Conservation (phyloP, 2,329 filamentous ascomycete species). For the Cladosporium sp. region DNA sequence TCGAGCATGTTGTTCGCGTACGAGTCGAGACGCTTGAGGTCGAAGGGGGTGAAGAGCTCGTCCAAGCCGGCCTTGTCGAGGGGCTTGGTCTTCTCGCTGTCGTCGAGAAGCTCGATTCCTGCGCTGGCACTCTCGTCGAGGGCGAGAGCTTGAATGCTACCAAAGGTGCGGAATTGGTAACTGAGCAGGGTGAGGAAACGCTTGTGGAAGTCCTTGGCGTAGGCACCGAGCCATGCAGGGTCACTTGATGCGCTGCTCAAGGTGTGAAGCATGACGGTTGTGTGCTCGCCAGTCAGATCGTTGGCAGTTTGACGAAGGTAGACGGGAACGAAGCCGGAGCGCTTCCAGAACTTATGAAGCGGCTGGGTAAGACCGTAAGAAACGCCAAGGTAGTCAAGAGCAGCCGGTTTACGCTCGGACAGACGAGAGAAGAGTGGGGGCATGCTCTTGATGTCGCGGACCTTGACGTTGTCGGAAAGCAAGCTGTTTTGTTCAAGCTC, state of each 20-base stretch:
- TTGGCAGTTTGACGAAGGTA: constrained; percentile 95
- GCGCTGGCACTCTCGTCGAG: constrained; percentile 80
- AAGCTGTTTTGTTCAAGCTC: constrained; percentile 73
- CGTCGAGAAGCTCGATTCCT: constrained; percentile 61
- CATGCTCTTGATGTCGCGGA: constrained; percentile 86
- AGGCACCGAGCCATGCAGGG: constrained; percentile 80
- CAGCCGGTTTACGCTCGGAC: constrained; percentile 71
- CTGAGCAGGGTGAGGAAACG: constrained; percentile 87
- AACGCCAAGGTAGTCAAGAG: constrained; percentile 89
- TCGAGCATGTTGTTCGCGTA: constrained; percentile 97
- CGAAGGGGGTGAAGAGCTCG: constrained; percentile 75
- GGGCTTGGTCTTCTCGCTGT: constrained; percentile 43
- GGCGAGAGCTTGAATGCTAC: constrained; percentile 70
- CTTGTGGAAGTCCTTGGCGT: constrained; percentile 86
- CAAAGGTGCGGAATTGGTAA: constrained; percentile 85
- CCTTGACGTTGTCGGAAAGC: constrained; percentile 79
- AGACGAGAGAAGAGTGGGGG: constrained; percentile 89
- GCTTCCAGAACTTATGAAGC: constrained; percentile 97
- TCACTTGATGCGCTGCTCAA: constrained; percentile 62
- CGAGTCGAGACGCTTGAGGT: constrained; percentile 88
- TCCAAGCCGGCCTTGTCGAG: constrained; percentile 76
- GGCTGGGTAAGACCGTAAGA: constrained; percentile 85
- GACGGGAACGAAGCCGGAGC: constrained; percentile 76
- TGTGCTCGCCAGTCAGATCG: constrained; percentile 94
- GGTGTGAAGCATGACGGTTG: constrained; percentile 91